Percentiles rank a stretch among this genome's conserved stretches.
phyloP scores from a whole-genome alignment of 2,329 filamentous ascomycete species.

The Ambrosiella beaveri region DNA sequence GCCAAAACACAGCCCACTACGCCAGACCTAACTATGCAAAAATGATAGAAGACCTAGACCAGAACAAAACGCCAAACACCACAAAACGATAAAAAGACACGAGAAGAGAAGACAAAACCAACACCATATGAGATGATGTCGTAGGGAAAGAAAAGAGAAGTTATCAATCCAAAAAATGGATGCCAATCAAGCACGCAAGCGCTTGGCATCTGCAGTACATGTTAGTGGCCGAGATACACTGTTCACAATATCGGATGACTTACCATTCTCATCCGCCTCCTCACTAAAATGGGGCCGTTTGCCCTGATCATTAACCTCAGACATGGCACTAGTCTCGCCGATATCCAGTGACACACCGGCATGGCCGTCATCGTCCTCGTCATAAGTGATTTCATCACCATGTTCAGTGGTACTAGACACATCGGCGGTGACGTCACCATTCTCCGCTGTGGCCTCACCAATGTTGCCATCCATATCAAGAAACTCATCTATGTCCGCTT shows the following conservation, averaged over 20 bases:
- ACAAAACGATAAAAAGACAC: not conserved
- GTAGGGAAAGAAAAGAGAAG: not conserved
- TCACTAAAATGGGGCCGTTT: constrained; percentile 8
- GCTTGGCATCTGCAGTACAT: constrained; percentile 8
- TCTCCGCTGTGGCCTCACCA: not conserved
- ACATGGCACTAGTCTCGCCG: constrained; percentile 8
- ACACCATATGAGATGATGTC: not conserved
- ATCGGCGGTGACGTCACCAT: not conserved
- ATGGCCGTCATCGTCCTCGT: constrained; percentile 12
- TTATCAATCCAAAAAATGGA: not conserved
- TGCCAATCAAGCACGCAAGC: constrained; percentile 1
- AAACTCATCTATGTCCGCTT: constrained; percentile 9
- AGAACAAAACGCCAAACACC: constrained; percentile 1
- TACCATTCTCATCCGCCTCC: constrained; percentile 8
- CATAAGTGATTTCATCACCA: constrained; percentile 13
- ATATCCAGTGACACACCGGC: constrained; percentile 8
- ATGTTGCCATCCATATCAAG: not conserved
- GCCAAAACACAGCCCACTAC: no score
- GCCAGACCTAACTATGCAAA: no score
- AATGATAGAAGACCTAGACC: no score
- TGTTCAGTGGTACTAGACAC: constrained; percentile 12
- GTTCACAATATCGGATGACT: not conserved
- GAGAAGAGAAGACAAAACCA: not conserved
- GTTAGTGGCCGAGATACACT: not conserved
- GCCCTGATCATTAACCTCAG: constrained; percentile 12